Conservation (phyloP, 345 rosid species). For the Cardamine resedifolia region DNA sequence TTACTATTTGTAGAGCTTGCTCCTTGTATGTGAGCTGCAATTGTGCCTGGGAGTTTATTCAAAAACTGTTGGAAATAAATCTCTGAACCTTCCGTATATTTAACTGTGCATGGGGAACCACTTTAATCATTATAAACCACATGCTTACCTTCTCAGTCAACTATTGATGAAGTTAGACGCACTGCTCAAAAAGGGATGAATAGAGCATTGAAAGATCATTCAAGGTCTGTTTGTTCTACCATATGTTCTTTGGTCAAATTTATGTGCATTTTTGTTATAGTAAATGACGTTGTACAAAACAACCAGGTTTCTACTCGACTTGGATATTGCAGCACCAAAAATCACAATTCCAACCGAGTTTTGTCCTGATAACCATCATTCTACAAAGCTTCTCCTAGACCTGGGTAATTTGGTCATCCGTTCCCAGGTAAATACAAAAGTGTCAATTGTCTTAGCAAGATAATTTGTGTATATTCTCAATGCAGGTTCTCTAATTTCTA, state of each 20-base stretch:
- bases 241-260: conserved; percentile 13
- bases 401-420: conserved; percentile 89
- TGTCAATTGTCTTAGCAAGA: conserved; percentile 2
- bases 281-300: conserved; percentile 32
- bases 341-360: conserved; percentile 95
- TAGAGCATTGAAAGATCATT: conserved; percentile 86
- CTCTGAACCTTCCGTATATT: conserved; percentile 17
- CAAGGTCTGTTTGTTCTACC: conserved; percentile 54
- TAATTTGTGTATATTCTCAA: background rate
- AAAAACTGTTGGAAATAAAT: conserved; percentile 1
- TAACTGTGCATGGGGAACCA: conserved; percentile 2
- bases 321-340: conserved; percentile 99
- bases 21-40: conserved; percentile 7
- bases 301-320: conserved; percentile 84
- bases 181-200: conserved; percentile 93
- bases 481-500: conserved; percentile 10
- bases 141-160: conserved; percentile 58
- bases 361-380: conserved; percentile 60
- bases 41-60: conserved; percentile 14
- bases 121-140: conserved; percentile 12
- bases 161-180: conserved; percentile 93
- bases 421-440: conserved; percentile 62
- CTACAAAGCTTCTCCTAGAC: conserved; percentile 93
- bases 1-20: conserved; percentile 16
- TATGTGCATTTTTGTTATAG: conserved; percentile 10